Evolutionary conservation across 768 basidiomycete genomes (phyloP).

Genomic region (Amanita rimosa): DNA sequence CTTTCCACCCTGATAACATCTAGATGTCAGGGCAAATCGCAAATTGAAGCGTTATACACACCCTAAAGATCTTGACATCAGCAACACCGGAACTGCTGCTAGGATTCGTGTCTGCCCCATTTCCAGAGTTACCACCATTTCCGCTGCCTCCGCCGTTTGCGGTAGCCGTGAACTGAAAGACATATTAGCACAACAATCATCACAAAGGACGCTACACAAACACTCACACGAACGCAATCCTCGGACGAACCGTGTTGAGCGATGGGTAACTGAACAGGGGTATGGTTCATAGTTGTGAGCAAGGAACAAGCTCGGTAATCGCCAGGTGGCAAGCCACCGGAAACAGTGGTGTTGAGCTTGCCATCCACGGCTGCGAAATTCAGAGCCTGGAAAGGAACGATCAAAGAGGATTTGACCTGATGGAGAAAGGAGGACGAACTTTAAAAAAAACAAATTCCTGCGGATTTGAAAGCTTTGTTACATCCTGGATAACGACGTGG

Average conservation of each 20-base stretch:
- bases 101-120: too few species aligned
- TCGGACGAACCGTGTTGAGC: conserved; percentile 52
- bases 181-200: conserved; percentile 4
- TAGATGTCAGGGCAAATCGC: not conserved
- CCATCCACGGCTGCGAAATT: conserved; percentile 35
- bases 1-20: not conserved
- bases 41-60: not conserved
- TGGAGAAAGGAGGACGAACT: conserved; percentile 7
- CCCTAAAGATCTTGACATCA: not conserved
- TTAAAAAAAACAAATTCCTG: conserved; percentile 44
- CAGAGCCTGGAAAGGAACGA: conserved; percentile 33
- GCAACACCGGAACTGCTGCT: too few species aligned
- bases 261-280: conserved; percentile 43
- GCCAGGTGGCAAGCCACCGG: conserved; percentile 44
- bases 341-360: conserved; percentile 36
- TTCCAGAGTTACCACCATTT: too few species aligned
- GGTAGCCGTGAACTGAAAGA: conserved; percentile 20
- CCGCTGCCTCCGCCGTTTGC: not conserved
- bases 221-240: conserved; percentile 47
- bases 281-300: conserved; percentile 46
- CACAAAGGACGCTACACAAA: not conserved
- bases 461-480: conserved; percentile 32
- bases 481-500: conserved; percentile 40
- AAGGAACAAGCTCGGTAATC: conserved; percentile 50
- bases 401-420: conserved; percentile 13